Evolutionary conservation across 73 alveolate genomes (phyloP).

Genomic region (Stentor roeselii): DNA sequence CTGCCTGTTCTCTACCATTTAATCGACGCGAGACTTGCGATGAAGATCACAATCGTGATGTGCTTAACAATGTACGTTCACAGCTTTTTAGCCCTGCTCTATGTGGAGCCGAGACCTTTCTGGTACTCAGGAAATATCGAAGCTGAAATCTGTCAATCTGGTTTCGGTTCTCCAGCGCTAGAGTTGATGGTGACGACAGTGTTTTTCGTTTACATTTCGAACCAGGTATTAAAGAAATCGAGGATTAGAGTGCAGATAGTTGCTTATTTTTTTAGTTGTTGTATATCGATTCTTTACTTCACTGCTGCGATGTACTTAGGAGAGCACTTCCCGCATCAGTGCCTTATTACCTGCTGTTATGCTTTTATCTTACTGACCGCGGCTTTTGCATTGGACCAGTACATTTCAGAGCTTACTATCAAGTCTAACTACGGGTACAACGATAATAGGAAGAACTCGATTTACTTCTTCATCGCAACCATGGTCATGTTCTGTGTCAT

Average conservation of each 20-base stretch:
- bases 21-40: not conserved
- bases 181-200: not conserved
- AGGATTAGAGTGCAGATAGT: not conserved
- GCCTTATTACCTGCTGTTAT: not conserved
- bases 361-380: constrained; percentile 16
- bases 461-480: not conserved
- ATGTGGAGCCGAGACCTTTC: constrained; percentile 24
- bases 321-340: constrained; percentile 21
- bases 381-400: not conserved
- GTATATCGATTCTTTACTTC: not conserved
- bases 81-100: not conserved
- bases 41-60: not conserved
- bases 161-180: constrained; percentile 4
- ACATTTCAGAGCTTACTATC: not conserved
- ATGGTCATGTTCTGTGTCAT: not conserved
- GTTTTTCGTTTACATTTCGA: not conserved
- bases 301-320: not conserved
- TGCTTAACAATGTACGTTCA: not conserved
- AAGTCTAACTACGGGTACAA: constrained; percentile 1
- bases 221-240: not conserved
- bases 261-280: not conserved
- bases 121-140: not conserved
- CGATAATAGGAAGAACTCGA: not conserved
- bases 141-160: not conserved
- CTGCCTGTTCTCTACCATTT: constrained; percentile 14